These are phyloP conservation scores for Pelargonium myrrhifolium DNA, from an alignment of 441 rosid species.

Conservation along the genomic window DNA sequence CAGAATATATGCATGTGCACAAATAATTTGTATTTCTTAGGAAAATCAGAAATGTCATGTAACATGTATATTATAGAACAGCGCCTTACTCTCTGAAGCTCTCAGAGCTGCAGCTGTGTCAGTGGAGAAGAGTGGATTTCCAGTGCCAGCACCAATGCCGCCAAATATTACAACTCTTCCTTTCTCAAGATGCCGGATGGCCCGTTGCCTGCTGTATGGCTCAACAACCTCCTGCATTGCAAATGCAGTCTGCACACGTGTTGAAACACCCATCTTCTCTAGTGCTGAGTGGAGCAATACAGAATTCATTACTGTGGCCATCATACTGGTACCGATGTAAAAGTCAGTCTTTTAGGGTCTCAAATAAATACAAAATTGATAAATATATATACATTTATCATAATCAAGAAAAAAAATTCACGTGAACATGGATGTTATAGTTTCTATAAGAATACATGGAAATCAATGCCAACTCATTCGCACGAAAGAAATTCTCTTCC, in stretches of 20 bases:
- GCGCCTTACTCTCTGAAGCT: constrained; percentile 49
- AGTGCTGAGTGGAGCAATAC: constrained; percentile 78
- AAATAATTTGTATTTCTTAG: background rate
- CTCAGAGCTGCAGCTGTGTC: constrained; percentile 86
- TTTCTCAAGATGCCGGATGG: constrained; percentile 83
- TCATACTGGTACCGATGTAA: constrained; percentile 45
- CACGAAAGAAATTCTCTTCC: no score
- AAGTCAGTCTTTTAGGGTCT: background rate
- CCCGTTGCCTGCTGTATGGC: constrained; percentile 72
- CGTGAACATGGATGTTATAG: background rate
- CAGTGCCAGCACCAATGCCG: constrained; percentile 68
- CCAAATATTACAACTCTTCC: constrained; percentile 95
- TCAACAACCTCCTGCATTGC: constrained; percentile 68
- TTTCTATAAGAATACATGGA: background rate
- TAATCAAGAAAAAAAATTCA: background rate
- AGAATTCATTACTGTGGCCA: constrained; percentile 94
- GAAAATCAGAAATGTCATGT: background rate
- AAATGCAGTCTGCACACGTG: constrained; percentile 73
- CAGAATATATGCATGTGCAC: background rate
- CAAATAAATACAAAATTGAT: background rate
- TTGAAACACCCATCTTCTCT: constrained; percentile 69
- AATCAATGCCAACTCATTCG: background rate
- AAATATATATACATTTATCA: background rate
- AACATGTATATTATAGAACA: background rate
- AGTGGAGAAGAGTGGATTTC: constrained; percentile 79